phyloP scores from a whole-genome alignment of 2,329 filamentous ascomycete species.

The Aspergillus jensenii region DNA sequence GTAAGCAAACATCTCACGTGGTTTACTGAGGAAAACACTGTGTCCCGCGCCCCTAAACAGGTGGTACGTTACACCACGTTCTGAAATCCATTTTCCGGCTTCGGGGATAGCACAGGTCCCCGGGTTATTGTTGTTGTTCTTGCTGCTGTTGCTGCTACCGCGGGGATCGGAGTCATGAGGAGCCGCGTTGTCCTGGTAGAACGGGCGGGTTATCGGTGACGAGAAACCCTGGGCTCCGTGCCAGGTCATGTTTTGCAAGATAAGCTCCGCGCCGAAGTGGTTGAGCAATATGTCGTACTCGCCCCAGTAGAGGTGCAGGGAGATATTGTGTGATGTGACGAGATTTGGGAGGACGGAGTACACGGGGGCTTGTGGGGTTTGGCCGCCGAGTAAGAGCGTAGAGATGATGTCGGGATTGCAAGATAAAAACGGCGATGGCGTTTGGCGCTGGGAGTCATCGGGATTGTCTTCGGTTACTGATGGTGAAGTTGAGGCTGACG shows the following conservation, averaged over 20 bases:
- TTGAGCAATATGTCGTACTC: constrained; percentile 40
- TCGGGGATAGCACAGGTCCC: constrained; percentile 3
- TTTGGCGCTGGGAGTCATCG: constrained; percentile 8
- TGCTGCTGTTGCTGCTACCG: background rate
- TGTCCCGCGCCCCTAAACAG: constrained; percentile 36
- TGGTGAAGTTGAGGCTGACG: background rate
- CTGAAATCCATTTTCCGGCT: constrained; percentile 32
- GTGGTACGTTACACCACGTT: constrained; percentile 39
- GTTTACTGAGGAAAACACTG: constrained; percentile 33
- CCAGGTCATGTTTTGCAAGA: constrained; percentile 45
- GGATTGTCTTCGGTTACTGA: background rate
- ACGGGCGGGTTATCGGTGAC: constrained; percentile 23
- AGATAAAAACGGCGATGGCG: constrained; percentile 1
- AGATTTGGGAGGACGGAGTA: constrained; percentile 34
- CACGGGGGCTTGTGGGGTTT: constrained; percentile 28
- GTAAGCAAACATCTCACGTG: constrained; percentile 38
- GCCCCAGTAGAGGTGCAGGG: constrained; percentile 39
- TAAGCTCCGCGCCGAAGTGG: constrained; percentile 36
- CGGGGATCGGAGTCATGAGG: constrained; percentile 3
- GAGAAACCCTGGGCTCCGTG: constrained; percentile 36
- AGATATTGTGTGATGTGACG: constrained; percentile 31
- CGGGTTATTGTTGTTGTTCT: background rate
- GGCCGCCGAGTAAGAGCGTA: constrained; percentile 20
- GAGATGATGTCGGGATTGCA: constrained; percentile 33
- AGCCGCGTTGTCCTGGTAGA: constrained; percentile 28